Percentiles rank a stretch among this genome's conserved stretches.
Evolutionary conservation across 257 asterid species (phyloP).

Genomic region (Pogostemon cablin): DNA sequence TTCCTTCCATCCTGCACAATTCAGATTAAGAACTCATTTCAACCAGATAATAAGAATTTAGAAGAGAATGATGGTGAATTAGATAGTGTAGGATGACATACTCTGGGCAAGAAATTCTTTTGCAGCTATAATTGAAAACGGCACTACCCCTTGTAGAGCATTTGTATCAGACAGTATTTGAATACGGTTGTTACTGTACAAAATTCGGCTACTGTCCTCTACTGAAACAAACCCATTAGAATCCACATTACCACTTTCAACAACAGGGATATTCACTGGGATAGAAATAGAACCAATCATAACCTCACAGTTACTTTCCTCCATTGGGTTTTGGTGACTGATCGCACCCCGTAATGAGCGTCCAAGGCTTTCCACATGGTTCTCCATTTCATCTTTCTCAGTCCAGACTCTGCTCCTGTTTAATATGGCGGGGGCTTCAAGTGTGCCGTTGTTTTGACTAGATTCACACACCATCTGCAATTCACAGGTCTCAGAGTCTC

Average conservation of each 20-base stretch:
- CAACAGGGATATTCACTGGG: constrained; percentile 31
- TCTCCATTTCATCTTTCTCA: constrained; percentile 48
- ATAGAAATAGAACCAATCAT: constrained; percentile 64
- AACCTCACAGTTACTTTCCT: constrained; percentile 44
- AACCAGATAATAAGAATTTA: neutral
- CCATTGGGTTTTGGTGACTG: neutral
- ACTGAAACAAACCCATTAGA: neutral
- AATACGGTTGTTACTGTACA: neutral
- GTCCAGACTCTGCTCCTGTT: constrained; percentile 39
- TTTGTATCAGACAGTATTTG: neutral
- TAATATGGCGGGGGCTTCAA: neutral
- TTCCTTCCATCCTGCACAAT: constrained; percentile 63
- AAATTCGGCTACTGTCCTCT: neutral
- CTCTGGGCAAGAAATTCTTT: constrained; percentile 58
- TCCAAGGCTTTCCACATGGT: neutral
- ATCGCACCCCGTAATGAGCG: constrained; percentile 33
- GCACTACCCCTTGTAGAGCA: constrained; percentile 28
- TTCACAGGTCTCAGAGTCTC: constrained; percentile 38
- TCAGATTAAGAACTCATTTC: neutral
- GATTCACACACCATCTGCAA: constrained; percentile 34
- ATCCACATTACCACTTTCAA: neutral
- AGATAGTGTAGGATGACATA: constrained; percentile 32
- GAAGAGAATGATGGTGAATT: neutral
- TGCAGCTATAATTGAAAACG: constrained; percentile 43
- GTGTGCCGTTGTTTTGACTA: neutral